Conservation (phyloP, 371 early-diverging fungal species). For the Nematocida sp. region DNA sequence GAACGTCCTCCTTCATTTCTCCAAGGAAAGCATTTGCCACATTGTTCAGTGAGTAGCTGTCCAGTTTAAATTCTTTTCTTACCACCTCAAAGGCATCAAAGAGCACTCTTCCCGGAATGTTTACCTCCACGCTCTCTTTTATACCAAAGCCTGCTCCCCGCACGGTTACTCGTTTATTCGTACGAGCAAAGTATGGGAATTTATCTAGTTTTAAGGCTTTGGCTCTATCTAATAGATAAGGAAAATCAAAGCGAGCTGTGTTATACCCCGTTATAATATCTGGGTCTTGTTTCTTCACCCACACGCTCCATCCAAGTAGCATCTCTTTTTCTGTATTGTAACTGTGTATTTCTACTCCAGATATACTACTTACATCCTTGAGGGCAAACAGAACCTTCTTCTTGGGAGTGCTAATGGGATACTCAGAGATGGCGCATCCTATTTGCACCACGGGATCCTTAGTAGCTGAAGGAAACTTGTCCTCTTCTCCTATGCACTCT, state of each 20-base stretch:
- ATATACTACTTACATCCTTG: conserved; percentile 81
- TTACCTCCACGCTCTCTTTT: conserved; percentile 3
- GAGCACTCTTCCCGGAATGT: conserved; percentile 86
- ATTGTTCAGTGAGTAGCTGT: conserved; percentile 90
- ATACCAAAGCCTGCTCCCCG: background rate
- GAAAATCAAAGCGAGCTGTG: conserved; percentile 91
- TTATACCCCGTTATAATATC: conserved; percentile 98
- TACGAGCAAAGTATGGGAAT: conserved; percentile 80
- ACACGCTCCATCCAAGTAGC: conserved; percentile 73
- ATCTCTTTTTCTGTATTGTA: conserved; percentile 79
- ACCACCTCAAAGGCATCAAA: conserved; percentile 89
- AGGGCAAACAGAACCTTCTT: conserved; percentile 82
- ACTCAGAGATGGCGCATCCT: conserved; percentile 78
- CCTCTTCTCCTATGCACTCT: conserved; percentile 90
- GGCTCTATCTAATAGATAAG: conserved; percentile 88
- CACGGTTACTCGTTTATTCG: conserved; percentile 2
- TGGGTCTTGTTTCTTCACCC: conserved; percentile 73
- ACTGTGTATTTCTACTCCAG: conserved; percentile 78
- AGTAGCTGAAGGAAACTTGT: conserved; percentile 86
- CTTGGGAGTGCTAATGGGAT: conserved; percentile 71
- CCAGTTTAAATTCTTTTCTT: conserved; percentile 88
- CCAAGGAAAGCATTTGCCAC: conserved; percentile 90
- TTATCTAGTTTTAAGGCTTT: conserved; percentile 70
- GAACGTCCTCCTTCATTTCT: conserved; percentile 99
- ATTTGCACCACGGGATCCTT: conserved; percentile 98